These are phyloP conservation scores for Ocimum tenuiflorum DNA, from an alignment of 257 asterid species.

Conservation along the genomic window DNA sequence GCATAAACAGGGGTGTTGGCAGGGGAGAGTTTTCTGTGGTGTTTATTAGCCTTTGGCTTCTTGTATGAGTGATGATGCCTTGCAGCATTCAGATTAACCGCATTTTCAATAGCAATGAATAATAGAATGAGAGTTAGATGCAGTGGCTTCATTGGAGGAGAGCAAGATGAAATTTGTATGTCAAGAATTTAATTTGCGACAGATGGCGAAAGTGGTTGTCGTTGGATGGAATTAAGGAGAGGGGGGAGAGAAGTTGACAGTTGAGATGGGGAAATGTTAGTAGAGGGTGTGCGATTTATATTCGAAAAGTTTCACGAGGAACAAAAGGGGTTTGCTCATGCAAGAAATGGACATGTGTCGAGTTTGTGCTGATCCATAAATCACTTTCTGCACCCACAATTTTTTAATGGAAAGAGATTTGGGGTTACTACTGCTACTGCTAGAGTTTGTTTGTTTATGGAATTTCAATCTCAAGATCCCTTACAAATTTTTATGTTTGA, in stretches of 20 bases:
- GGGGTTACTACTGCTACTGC: neutral
- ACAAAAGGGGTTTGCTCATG: conserved; percentile 13
- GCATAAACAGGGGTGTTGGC: conserved; percentile 17
- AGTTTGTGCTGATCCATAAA: conserved; percentile 22
- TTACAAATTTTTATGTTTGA: neutral
- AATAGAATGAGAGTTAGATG: conserved; percentile 11
- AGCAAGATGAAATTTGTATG: neutral
- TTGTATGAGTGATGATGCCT: conserved; percentile 32
- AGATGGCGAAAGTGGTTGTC: neutral
- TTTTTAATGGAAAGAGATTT: neutral
- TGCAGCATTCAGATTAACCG: conserved; percentile 35
- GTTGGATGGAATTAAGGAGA: neutral
- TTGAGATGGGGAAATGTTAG: conserved; percentile 13
- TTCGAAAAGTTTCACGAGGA: neutral
- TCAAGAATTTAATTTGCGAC: neutral
- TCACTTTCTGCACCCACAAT: conserved; percentile 16
- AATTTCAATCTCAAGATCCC: conserved; percentile 4
- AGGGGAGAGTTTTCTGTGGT: conserved; percentile 14
- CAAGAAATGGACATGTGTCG: conserved; percentile 37
- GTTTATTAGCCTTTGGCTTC: conserved; percentile 29
- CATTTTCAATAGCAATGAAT: conserved; percentile 18
- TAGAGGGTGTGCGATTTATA: conserved; percentile 42
- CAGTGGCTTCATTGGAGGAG: conserved; percentile 27
- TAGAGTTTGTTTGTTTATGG: conserved; percentile 4
- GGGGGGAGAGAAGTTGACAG: conserved; percentile 17